Percentiles rank a stretch among this genome's conserved stretches.
phyloP scores from a whole-genome alignment of 495 filamentous ascomycete species.

The Penicillium taxi region DNA sequence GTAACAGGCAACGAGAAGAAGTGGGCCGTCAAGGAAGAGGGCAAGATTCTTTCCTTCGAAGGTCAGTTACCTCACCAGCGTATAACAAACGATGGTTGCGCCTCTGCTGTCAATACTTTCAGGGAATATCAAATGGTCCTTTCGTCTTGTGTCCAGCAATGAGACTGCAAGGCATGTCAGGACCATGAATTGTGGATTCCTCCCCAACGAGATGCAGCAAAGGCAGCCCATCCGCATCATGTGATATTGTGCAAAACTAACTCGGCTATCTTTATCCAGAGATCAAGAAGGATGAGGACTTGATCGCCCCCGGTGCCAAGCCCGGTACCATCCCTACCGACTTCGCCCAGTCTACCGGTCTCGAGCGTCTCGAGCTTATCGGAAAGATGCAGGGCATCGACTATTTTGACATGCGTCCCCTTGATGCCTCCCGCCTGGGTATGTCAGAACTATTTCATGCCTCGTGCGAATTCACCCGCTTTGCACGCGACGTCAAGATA shows the following conservation, averaged over 20 bases:
- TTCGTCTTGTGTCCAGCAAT: conserved; percentile 5
- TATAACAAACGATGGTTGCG: conserved; percentile 10
- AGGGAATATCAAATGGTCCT: too few relatives aligned
- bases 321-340: conserved; percentile 86
- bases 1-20: conserved; percentile 31
- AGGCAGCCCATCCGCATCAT: background rate
- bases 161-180: conserved; percentile 5
- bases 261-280: conserved; percentile 46
- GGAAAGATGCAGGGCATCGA: conserved; percentile 99
- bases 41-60: conserved; percentile 41
- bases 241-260: background rate
- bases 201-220: conserved; percentile 4
- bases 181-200: conserved; percentile 10
- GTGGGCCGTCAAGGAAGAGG: conserved; percentile 29
- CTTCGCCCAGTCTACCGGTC: conserved; percentile 86
- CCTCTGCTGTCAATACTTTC: conserved; percentile 13
- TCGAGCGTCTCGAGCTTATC: conserved; percentile 96
- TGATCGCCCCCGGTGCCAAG: conserved; percentile 71
- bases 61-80: conserved; percentile 18
- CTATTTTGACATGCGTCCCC: conserved; percentile 95
- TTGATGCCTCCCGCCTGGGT: conserved; percentile 86
- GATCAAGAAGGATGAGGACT: conserved; percentile 71
- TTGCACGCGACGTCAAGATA: too few relatives aligned
- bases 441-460: conserved; percentile 17
- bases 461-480: too few relatives aligned